A percentile compares a stretch with the other conserved stretches of the same genome.
Conservation (phyloP, 139 green algal species). For the Coccomyxa sp. region DNA sequence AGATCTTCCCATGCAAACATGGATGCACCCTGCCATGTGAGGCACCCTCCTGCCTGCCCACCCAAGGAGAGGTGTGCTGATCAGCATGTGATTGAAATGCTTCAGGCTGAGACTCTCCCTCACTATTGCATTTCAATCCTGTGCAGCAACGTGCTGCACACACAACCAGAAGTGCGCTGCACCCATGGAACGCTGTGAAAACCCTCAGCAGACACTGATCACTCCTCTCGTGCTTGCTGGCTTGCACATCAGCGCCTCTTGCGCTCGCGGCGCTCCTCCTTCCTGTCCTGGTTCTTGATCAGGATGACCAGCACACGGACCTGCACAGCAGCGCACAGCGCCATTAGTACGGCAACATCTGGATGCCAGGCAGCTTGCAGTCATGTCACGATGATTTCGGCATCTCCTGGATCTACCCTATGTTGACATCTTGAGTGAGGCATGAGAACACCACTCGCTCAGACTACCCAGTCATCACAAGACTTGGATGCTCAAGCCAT, state of each 20-base stretch:
- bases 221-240: neutral
- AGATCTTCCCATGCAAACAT: too few relatives aligned
- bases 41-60: too few relatives aligned
- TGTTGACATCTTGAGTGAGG: too few relatives aligned
- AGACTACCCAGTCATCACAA: neutral
- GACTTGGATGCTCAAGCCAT: neutral
- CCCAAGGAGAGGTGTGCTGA: too few relatives aligned
- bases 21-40: too few relatives aligned
- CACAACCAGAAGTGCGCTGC: neutral
- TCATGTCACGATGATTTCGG: too few relatives aligned
- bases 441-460: neutral
- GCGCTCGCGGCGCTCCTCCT: conserved; percentile 16
- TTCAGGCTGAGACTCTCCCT: too few relatives aligned
- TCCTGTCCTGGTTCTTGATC: conserved; percentile 45
- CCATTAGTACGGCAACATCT: too few relatives aligned
- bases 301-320: conserved; percentile 64
- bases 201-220: neutral
- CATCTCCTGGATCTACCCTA: too few relatives aligned
- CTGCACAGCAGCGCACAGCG: neutral
- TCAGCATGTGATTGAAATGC: too few relatives aligned
- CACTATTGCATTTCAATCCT: too few relatives aligned
- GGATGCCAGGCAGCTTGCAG: too few relatives aligned
- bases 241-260: neutral
- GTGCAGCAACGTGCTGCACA: neutral
- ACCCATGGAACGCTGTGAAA: neutral